A percentile compares a stretch with the other conserved stretches of the same genome.
These are phyloP conservation scores for Monosporascus sp. DNA, from an alignment of 2,329 filamentous ascomycete genomes.

Conservation along the genomic window DNA sequence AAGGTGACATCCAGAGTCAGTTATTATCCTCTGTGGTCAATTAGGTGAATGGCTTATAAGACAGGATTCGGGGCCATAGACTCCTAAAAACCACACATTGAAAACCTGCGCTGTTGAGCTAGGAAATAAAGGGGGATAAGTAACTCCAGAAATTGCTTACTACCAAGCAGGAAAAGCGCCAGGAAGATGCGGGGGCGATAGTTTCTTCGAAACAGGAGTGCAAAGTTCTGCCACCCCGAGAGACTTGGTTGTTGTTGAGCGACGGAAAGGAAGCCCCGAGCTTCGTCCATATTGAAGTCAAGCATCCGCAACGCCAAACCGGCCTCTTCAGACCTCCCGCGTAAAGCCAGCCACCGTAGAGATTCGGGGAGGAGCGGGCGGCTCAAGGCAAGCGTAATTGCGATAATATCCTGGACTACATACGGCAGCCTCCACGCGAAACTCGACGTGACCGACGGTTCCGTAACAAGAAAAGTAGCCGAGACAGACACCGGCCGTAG, in stretches of 20 bases:
- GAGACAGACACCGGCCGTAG: slow-evolving; percentile 42
- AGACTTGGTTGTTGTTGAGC: slow-evolving; percentile 24
- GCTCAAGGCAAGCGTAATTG: slow-evolving; percentile 31
- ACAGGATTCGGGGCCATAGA: not conserved
- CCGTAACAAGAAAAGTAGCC: slow-evolving; percentile 60
- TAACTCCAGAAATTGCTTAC: not conserved
- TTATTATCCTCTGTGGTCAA: not conserved
- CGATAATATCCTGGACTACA: slow-evolving; percentile 38
- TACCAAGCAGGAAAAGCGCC: slow-evolving; percentile 32
- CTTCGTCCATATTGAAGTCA: slow-evolving; percentile 38
- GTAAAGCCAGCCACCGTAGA: slow-evolving; percentile 50
- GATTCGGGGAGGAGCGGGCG: slow-evolving; percentile 47
- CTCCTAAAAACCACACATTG: not conserved
- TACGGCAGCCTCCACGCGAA: slow-evolving; percentile 54
- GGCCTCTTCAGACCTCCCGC: slow-evolving; percentile 43
- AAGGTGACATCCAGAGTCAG: slow-evolving; percentile 27
- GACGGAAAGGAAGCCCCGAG: slow-evolving; percentile 38
- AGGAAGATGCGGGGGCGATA: slow-evolving; percentile 21
- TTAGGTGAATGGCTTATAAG: not conserved
- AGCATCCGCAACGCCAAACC: slow-evolving; percentile 34
- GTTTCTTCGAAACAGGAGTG: slow-evolving; percentile 31
- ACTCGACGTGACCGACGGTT: slow-evolving; percentile 39
- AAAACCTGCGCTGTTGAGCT: too few species aligned
- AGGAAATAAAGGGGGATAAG: not conserved
- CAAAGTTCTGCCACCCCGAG: slow-evolving; percentile 26